A percentile compares a stretch with the other conserved stretches of the same genome.
Conservation (phyloP, 192 early-diverging fungal genomes). For the Funneliformis geosporum region DNA sequence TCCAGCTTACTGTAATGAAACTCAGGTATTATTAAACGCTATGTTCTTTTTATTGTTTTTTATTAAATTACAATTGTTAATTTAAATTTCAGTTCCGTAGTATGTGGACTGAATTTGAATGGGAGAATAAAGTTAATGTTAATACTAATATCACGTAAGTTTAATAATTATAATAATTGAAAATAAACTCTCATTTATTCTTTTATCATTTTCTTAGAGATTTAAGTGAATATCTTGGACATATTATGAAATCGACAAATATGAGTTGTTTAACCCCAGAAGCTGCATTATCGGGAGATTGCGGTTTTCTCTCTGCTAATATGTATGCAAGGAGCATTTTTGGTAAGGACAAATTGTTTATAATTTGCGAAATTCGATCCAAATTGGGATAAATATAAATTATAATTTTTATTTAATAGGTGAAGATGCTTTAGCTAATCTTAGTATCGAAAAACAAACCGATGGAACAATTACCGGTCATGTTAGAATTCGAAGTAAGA, state of each 20-base stretch:
- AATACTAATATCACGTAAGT: conserved; percentile 87
- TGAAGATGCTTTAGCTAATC: conserved; percentile 97
- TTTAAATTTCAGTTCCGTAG: conserved; percentile 72
- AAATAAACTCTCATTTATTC: conserved; percentile 3
- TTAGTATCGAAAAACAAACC: conserved; percentile 85
- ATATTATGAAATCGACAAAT: conserved; percentile 95
- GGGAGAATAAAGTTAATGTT: conserved; percentile 99
- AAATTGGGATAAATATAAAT: not conserved
- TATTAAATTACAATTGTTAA: not conserved
- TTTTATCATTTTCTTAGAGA: conserved; percentile 60
- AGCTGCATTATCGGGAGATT: conserved; percentile 87
- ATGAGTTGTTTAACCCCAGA: conserved; percentile 98
- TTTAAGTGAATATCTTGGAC: conserved; percentile 82
- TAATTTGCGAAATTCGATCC: too few species aligned
- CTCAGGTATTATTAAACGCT: too few species aligned
- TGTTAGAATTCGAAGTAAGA: conserved; percentile 96
- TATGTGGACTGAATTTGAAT: conserved; percentile 99
- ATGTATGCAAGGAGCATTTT: conserved; percentile 96
- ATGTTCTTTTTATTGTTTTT: conserved; percentile 10
- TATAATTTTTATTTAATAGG: conserved; percentile 28
- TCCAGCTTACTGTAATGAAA: conserved; percentile 85
- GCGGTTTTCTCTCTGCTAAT: conserved; percentile 97
- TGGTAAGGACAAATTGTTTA: conserved; percentile 63
- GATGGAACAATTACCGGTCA: conserved; percentile 87
- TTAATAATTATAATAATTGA: not conserved